Percentiles rank a stretch among this genome's conserved stretches.
Conservation (phyloP, 257 asterid species). For the Cordia subcordata region DNA sequence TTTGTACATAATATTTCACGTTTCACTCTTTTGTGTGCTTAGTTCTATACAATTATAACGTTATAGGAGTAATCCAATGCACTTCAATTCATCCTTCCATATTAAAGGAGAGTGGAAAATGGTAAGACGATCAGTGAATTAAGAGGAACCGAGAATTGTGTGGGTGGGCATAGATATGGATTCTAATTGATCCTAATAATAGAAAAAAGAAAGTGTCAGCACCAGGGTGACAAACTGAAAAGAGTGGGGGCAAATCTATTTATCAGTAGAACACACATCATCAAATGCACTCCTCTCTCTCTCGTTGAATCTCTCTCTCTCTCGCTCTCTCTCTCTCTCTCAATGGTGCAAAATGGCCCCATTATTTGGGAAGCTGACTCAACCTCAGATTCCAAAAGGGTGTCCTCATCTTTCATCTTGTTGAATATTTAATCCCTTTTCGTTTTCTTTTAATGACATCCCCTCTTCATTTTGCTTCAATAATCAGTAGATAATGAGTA, state of each 20-base stretch:
- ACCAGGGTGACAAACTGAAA: conserved; percentile 10
- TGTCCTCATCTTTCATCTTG: background rate
- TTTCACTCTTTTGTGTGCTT: too few relatives aligned
- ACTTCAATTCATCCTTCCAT: too few relatives aligned
- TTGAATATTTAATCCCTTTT: background rate
- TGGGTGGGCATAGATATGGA: conserved; percentile 24
- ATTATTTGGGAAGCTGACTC: conserved; percentile 2
- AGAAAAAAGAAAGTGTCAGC: conserved; percentile 17
- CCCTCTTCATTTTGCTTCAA: background rate
- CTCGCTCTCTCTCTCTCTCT: background rate
- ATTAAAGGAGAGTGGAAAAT: too few relatives aligned
- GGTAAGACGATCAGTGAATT: too few relatives aligned
- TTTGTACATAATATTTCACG: too few relatives aligned
- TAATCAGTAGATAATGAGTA: too few relatives aligned
- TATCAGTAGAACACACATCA: conserved; percentile 28
- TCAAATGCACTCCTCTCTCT: conserved; percentile 15
- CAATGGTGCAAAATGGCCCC: background rate
- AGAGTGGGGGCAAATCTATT: conserved; percentile 27
- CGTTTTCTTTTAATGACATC: background rate
- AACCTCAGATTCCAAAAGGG: background rate
- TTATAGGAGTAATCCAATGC: background rate
- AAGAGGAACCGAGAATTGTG: background rate
- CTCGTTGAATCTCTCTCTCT: conserved; percentile 1
- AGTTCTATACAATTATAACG: too few relatives aligned
- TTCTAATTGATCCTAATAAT: background rate